Conservation (phyloP, 225 moss, liverwort and hornwort genomes). For the Thuidium tamariscinum region DNA sequence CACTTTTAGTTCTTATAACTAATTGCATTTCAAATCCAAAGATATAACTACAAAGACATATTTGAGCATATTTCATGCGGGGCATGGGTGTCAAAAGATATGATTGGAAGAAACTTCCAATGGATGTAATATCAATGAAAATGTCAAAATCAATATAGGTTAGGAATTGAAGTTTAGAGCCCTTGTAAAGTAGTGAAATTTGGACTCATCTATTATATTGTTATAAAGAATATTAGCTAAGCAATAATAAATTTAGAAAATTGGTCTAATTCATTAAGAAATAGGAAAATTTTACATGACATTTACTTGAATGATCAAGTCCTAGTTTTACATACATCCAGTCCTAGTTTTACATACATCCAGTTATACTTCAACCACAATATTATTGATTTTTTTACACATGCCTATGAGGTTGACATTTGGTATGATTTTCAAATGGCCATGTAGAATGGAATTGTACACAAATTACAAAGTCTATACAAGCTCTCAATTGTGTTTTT, state of each 20-base stretch:
- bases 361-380: not conserved
- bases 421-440: not conserved
- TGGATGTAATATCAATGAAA: not conserved
- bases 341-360: not conserved
- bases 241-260: not conserved
- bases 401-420: not conserved
- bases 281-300: not conserved
- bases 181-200: not conserved
- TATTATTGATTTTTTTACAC: not conserved
- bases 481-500: rapidly evolving
- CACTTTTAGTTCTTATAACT: not conserved
- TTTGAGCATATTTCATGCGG: not conserved
- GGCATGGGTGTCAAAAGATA: not conserved
- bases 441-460: not conserved
- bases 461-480: not conserved
- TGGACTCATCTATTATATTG: not conserved
- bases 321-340: not conserved
- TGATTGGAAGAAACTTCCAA: not conserved
- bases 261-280: not conserved
- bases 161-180: not conserved
- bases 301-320: not conserved
- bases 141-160: not conserved
- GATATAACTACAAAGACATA: not conserved
- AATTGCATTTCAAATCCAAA: not conserved
- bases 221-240: not conserved